Base-by-base conservation (phyloP, 148 eudicot genomes). In the Camellia japonica region DNA sequence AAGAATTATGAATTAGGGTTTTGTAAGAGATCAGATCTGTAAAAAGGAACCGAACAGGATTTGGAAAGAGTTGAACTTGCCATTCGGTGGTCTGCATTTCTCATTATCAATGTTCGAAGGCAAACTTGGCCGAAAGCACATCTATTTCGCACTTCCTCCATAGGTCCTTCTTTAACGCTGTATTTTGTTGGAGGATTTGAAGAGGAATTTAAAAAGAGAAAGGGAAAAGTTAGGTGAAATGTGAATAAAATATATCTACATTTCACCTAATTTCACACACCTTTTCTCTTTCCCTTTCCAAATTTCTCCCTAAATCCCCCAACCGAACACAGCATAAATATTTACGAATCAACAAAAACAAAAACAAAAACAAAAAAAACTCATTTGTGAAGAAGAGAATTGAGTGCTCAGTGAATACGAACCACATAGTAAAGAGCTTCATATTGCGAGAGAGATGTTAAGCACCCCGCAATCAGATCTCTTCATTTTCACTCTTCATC, bases 81-180 rank as follows among this genome's bases (percentile, higher is more conserved):
- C 83, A 70, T 58, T 83, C 90, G 85, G 88, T 81, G 84, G 88
- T 87, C 93, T 79, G 81, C 49, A 75, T 85, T 82, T 49, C 90
- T 70, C 71, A 54, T 44, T 42, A 67, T 87, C 64, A 49, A 64
- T 93, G 16, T 93, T 12, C 94, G 94, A 91, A 91, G 86, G 94
- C 80, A 91, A 93, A 93, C 97, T 93, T 91, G 97, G 86, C 87
- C 80, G 83, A 87, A 80, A 85, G 66, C 79, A 94, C 97, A 93
- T 80, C 65, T 14, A 76, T 67, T 76, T 86, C 6, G 92, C 97
- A 84, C 87, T 43, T 83, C 85, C 89, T 89, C 93, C 91, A 93
- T 89, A 90, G 94, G 97, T 88, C 88, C 89, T 23, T 23, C 89
- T n/a, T n/a, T n/a, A n/a, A n/a, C n/a, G n/a, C n/a, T n/a, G n/a